phyloP scores from a whole-genome alignment of 257 asterid genomes.

The Solanum neorickii region DNA sequence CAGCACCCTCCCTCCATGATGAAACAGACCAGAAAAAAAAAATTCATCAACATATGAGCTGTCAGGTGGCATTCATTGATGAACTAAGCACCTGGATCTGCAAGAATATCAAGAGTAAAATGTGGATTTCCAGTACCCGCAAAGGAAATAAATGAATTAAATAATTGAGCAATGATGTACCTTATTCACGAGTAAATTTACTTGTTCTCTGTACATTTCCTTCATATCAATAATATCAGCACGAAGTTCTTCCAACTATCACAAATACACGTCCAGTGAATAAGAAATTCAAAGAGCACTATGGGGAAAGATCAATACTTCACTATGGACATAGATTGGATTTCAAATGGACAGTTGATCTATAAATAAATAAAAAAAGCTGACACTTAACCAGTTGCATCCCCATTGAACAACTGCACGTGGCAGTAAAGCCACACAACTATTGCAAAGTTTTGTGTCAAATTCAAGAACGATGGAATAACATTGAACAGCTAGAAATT shows the following conservation, averaged over 20 bases:
- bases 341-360: not conserved
- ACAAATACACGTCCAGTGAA: not conserved
- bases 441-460: not conserved
- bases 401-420: not conserved
- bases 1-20: not conserved
- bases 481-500: not conserved
- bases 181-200: constrained; percentile 90
- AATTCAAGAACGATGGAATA: not conserved
- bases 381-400: not conserved
- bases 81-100: constrained; percentile 74
- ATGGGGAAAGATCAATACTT: not conserved
- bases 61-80: constrained; percentile 29
- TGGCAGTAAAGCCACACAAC: not conserved
- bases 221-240: constrained; percentile 87
- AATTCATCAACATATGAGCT: not conserved
- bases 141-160: not conserved
- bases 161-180: constrained; percentile 3
- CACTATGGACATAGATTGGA: not conserved
- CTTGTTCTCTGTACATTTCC: constrained; percentile 99
- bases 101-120: not conserved
- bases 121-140: not conserved
- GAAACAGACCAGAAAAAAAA: constrained; percentile 4
- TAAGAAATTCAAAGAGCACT: not conserved
- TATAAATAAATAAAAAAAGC: not conserved
- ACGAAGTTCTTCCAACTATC: constrained; percentile 93